phyloP scores from a whole-genome alignment of 352 stramenopile genomes.

The Pseudoperonospora humuli region DNA sequence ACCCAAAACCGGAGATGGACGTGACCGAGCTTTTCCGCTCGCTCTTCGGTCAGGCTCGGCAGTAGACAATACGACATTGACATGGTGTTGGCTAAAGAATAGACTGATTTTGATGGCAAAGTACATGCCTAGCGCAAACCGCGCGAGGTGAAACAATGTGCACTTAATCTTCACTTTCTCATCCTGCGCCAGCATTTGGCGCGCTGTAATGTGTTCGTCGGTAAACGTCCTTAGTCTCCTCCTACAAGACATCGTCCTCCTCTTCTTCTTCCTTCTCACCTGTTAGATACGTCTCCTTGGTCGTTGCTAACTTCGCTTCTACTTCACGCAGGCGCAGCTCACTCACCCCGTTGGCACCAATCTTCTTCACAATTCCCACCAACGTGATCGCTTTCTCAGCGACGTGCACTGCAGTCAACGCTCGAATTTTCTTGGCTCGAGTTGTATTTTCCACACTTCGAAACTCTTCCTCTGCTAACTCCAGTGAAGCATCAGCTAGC shows the following conservation, averaged over 20 bases:
- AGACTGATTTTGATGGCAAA: slow-evolving; percentile 16
- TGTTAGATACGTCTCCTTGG: slow-evolving; percentile 56
- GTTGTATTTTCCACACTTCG: slow-evolving; percentile 50
- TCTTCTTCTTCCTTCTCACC: slow-evolving; percentile 72
- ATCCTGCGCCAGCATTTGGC: slow-evolving; percentile 1
- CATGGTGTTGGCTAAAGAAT: slow-evolving; percentile 8
- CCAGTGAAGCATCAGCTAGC: slow-evolving; percentile 60
- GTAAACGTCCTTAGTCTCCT: slow-evolving; percentile 1
- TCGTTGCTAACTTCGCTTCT: slow-evolving; percentile 29
- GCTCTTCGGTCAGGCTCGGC: slow-evolving; percentile 62
- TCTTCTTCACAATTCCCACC: slow-evolving; percentile 80
- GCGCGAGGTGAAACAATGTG: too few species aligned
- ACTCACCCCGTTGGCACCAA: slow-evolving; percentile 56
- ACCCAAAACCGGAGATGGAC: slow-evolving; percentile 68
- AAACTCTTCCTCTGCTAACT: slow-evolving; percentile 77
- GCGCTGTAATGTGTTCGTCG: slow-evolving; percentile 7
- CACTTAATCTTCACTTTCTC: slow-evolving; percentile 5
- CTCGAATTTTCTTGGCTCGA: slow-evolving; percentile 75
- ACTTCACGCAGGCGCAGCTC: slow-evolving; percentile 34
- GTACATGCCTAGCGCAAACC: slow-evolving; percentile 3
- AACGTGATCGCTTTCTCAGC: slow-evolving; percentile 70
- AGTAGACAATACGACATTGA: slow-evolving; percentile 17
- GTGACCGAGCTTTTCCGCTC: slow-evolving; percentile 81
- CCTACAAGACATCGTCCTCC: slow-evolving; percentile 82
- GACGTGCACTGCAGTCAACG: slow-evolving; percentile 53